Conservation (phyloP, 176 grass and related monocot genomes). For the Poa pratensis region DNA sequence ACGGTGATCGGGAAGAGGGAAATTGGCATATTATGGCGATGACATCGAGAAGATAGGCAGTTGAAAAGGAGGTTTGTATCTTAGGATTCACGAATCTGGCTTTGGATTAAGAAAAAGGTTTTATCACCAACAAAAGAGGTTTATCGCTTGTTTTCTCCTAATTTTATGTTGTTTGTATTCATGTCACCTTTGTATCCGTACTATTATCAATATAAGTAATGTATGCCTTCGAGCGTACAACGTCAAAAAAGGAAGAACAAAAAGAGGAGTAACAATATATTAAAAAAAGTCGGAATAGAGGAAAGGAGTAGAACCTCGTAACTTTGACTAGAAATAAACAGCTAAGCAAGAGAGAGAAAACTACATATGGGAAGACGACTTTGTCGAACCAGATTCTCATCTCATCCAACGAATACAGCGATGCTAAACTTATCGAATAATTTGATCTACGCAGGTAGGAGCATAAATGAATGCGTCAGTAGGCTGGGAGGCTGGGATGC, state of each 20-base stretch:
- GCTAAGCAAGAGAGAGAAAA: background rate
- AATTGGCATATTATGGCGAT: background rate
- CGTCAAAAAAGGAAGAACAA: too few relatives aligned
- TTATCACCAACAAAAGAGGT: background rate
- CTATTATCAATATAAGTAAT: too few relatives aligned
- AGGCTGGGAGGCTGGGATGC: too few relatives aligned
- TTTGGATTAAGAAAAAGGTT: background rate
- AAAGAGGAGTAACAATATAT: background rate
- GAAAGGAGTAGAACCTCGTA: background rate
- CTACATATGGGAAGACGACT: background rate
- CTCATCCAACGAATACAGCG: background rate
- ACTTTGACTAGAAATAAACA: background rate
- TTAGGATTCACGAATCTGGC: background rate
- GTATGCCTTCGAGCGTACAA: too few relatives aligned
- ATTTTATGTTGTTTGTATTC: too few relatives aligned
- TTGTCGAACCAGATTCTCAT: background rate
- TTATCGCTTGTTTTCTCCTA: too few relatives aligned
- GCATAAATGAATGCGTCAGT: background rate
- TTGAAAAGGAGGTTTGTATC: background rate
- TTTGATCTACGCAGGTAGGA: background rate
- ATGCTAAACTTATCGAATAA: background rate
- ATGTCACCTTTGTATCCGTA: too few relatives aligned
- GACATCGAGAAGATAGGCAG: background rate
- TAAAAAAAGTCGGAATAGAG: too few relatives aligned
- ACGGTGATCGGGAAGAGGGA: background rate